Conservation (phyloP, 2,329 filamentous ascomycete genomes). For the Fusarium anguioides region DNA sequence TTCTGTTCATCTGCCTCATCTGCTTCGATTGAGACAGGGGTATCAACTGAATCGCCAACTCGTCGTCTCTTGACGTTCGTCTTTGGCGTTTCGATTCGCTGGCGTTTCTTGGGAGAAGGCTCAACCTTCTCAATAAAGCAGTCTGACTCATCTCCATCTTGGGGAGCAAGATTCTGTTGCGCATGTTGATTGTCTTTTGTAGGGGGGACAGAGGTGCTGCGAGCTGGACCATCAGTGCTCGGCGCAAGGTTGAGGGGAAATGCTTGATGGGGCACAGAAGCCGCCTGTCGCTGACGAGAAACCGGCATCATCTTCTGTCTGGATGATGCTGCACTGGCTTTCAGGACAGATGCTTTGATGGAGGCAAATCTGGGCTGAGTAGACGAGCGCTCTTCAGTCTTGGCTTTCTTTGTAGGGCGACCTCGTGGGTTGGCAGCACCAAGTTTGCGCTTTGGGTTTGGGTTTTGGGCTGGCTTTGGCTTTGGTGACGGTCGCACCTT, state of each 20-base stretch:
- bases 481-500: slow-evolving; percentile 12
- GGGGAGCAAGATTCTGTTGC: background rate
- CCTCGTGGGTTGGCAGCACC: background rate
- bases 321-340: background rate
- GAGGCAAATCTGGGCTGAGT: background rate
- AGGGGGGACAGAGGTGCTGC: background rate
- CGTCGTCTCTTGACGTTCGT: slow-evolving; percentile 27
- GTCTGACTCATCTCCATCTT: slow-evolving; percentile 23
- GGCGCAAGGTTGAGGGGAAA: background rate
- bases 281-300: background rate
- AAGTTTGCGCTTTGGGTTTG: slow-evolving; percentile 27
- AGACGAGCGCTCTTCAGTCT: background rate
- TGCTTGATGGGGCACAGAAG: background rate
- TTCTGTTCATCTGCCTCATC: background rate
- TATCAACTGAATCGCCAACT: background rate
- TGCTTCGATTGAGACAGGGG: background rate
- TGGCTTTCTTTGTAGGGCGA: slow-evolving; percentile 18
- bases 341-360: background rate
- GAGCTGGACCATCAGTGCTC: background rate
- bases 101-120: slow-evolving; percentile 20
- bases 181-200: background rate
- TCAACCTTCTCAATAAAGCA: slow-evolving; percentile 33
- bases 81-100: background rate
- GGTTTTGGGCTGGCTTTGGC: too few species aligned
- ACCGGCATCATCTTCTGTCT: background rate